A percentile compares a stretch with the other conserved stretches of the same genome.
phyloP scores from a whole-genome alignment of 345 rosid species.

The thale cress (Arabidopsis thaliana) region DNA sequence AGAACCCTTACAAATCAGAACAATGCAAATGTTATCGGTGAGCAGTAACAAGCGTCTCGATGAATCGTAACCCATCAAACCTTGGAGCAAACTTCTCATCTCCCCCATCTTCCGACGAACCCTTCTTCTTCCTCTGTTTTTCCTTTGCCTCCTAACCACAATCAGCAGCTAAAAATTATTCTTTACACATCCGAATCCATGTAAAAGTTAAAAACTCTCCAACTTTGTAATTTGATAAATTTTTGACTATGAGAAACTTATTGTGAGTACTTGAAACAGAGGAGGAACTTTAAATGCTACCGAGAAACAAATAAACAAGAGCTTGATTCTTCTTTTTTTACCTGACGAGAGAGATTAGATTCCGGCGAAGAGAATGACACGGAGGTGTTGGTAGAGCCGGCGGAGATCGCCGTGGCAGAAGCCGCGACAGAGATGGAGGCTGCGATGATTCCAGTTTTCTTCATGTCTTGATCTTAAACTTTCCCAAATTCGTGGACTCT shows the following conservation, averaged over 20 bases:
- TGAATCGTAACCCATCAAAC: slow-evolving; percentile 85
- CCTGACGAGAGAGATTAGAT: slow-evolving; percentile 54
- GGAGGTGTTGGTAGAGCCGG: slow-evolving; percentile 56
- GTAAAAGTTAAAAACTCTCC: background rate
- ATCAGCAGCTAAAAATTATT: background rate
- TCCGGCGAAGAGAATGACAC: slow-evolving; percentile 52
- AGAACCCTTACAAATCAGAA: background rate
- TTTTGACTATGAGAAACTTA: background rate
- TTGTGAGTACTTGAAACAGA: slow-evolving; percentile 1
- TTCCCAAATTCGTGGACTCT: slow-evolving; percentile 1
- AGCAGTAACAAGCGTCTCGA: slow-evolving; percentile 90
- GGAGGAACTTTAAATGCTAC: slow-evolving; percentile 11
- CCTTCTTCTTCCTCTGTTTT: slow-evolving; percentile 46
- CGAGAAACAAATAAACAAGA: slow-evolving; percentile 1
- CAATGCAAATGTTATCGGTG: slow-evolving; percentile 58
- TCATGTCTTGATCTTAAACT: slow-evolving; percentile 46
- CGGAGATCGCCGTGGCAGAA: slow-evolving; percentile 51
- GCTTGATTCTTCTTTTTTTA: slow-evolving; percentile 22
- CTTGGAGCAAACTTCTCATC: slow-evolving; percentile 71
- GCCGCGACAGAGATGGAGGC: slow-evolving; percentile 59
- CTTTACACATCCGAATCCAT: background rate
- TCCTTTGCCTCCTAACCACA: slow-evolving; percentile 46
- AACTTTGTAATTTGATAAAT: background rate
- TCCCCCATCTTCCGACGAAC: slow-evolving; percentile 44
- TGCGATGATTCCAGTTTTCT: slow-evolving; percentile 61